A percentile compares a stretch with the other conserved stretches of the same genome.
Conservation (phyloP, 345 rosid species). For the Kandelia obovata region DNA sequence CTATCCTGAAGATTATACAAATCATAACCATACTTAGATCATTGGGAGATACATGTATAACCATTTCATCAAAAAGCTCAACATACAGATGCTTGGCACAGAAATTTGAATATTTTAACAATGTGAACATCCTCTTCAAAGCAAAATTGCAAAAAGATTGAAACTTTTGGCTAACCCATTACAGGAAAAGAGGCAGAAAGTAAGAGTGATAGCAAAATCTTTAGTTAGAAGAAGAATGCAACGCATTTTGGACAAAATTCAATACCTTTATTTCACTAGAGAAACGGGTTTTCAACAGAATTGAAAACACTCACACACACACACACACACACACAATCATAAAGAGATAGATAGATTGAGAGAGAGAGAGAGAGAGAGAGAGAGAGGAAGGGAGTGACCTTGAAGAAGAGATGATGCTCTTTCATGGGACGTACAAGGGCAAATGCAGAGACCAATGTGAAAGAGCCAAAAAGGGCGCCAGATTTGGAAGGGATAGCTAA, state of each 20-base stretch:
- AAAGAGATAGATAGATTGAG: slow-evolving; percentile 9
- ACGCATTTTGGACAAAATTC: not conserved
- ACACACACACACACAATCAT: not conserved
- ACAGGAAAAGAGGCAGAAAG: not conserved
- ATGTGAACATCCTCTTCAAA: not conserved
- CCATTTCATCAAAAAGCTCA: not conserved
- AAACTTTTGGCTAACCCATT: not conserved
- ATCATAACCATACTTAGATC: not conserved
- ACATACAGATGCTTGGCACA: not conserved
- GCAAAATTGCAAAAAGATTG: not conserved
- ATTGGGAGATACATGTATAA: not conserved
- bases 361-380: slow-evolving; percentile 7
- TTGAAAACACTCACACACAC: not conserved
- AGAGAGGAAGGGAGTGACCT: slow-evolving; percentile 18
- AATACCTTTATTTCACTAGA: not conserved
- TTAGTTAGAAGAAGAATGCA: not conserved
- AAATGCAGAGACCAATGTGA: not conserved
- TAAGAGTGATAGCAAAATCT: not conserved
- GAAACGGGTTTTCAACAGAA: not conserved
- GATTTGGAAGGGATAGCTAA: slow-evolving; percentile 16
- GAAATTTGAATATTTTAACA: not conserved
- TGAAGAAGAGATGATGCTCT: slow-evolving; percentile 5
- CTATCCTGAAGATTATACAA: not conserved
- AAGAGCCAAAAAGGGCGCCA: slow-evolving; percentile 21
- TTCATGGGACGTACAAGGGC: slow-evolving; percentile 19